Conservation (phyloP, 1,284 basidiomycete species). For the Trichosporon ovoides region DNA sequence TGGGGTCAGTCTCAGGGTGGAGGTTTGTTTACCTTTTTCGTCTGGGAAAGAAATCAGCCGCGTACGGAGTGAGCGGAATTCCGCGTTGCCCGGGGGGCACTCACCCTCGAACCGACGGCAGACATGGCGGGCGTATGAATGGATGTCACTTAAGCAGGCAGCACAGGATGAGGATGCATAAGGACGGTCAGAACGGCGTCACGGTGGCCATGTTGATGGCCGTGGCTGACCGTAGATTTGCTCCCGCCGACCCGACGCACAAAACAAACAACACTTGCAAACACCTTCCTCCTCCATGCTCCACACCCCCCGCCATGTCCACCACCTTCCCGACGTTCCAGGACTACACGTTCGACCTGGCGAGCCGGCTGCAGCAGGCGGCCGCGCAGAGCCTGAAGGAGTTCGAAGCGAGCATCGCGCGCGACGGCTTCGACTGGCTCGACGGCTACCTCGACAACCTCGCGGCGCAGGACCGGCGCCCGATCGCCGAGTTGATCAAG, state of each 20-base stretch:
- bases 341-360: slow-evolving; percentile 35
- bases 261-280: slow-evolving; percentile 2
- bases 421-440: slow-evolving; percentile 45
- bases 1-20: slow-evolving; percentile 16
- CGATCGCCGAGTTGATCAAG: slow-evolving; percentile 46
- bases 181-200: no score
- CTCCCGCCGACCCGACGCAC: slow-evolving; percentile 7
- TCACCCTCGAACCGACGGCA: slow-evolving; percentile 29
- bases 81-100: not conserved
- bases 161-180: not conserved
- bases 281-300: no score
- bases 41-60: slow-evolving; percentile 39
- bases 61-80: slow-evolving; percentile 14
- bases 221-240: slow-evolving; percentile 11
- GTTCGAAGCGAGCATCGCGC: slow-evolving; percentile 39
- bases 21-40: slow-evolving; percentile 33
- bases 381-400: slow-evolving; percentile 30
- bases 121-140: slow-evolving; percentile 23
- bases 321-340: slow-evolving; percentile 22
- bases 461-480: slow-evolving; percentile 23
- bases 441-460: slow-evolving; percentile 44
- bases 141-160: not conserved
- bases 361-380: slow-evolving; percentile 28
- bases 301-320: not conserved
- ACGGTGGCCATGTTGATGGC: not conserved